Evolutionary conservation across 2,329 filamentous ascomycete species (phyloP), one percentile per base, ranked within the genome.

Genomic region (Stemphylium vesicarium): DNA sequence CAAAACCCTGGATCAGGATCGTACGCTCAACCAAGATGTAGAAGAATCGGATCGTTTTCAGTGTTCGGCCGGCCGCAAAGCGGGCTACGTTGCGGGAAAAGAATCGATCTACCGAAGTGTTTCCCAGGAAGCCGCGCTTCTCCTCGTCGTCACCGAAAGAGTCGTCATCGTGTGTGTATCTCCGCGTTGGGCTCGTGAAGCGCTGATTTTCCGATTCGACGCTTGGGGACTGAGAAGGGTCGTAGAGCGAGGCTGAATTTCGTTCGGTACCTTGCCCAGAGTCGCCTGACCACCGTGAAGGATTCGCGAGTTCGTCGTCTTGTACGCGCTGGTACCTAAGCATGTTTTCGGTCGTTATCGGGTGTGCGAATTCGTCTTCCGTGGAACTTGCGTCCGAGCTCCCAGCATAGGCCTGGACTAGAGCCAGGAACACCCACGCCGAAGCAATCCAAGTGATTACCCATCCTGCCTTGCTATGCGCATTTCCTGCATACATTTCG

Each of bases 401-500:
- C 13, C 82, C 81, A 4, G 83, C 81, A 57, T 89, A 84, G 37
- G 82, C 78, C 47, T 87, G 86, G 41, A 91, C 77, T 50, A 92
- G 72, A 43, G 86, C 85, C 71, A 96, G 79, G 35, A 89, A 66
- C 13, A 89, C 82, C 78, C 96, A 94, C 0, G 83, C 86, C 47
- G 81, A 82, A 10, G 90, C 81, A 4, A 93, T 80, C 81, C 85
- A 89, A 3, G 89, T 94, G 26, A 89, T 82, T 37, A 91, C 81
- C 94, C 94, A 98, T 50, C 92, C 92, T 38, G 94, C 83, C 74
- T 90, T 92, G 78, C 92, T 88, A 74, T 97, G 93, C n/a, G 89
- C 85, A 71, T 96, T 96, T 71, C 90, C 88, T 29, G 87, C 87
- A 72, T 96, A 97, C 18, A 97, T 79, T 70, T 96, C 91, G 1